These are phyloP conservation scores for Cetradonia linearis DNA, from an alignment of 495 filamentous ascomycete genomes.

Conservation along the genomic window DNA sequence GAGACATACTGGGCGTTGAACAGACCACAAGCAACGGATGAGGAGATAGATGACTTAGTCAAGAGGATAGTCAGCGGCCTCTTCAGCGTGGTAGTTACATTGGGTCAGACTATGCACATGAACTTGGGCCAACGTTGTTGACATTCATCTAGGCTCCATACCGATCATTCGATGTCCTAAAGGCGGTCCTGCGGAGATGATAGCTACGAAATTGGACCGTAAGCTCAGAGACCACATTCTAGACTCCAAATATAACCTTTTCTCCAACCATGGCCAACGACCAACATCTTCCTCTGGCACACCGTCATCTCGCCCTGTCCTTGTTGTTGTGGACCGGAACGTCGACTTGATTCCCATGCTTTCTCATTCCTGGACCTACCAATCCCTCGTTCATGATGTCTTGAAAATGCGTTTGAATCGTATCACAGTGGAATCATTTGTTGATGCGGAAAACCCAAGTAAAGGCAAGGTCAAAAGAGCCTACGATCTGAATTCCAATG, in stretches of 20 bases:
- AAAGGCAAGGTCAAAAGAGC: constrained; percentile 67
- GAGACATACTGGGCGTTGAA: constrained; percentile 94
- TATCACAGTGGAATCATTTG: constrained; percentile 80
- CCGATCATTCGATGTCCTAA: constrained; percentile 90
- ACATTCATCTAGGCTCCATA: constrained; percentile 53
- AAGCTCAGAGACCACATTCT: constrained; percentile 94
- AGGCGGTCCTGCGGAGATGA: constrained; percentile 86
- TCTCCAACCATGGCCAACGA: constrained; percentile 48
- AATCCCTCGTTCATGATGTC: constrained; percentile 90
- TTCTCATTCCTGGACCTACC: constrained; percentile 98
- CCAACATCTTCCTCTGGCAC: constrained; percentile 44
- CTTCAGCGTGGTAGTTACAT: constrained; percentile 93
- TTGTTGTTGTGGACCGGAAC: constrained; percentile 87
- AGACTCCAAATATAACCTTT: constrained; percentile 94
- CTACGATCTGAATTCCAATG: constrained; percentile 81
- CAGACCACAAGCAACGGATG: constrained; percentile 81
- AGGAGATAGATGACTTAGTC: constrained; percentile 73
- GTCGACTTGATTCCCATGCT: constrained; percentile 97
- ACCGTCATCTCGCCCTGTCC: constrained; percentile 64
- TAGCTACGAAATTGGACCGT: constrained; percentile 84
- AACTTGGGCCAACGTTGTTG: constrained; percentile 2
- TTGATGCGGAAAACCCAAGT: constrained; percentile 62
- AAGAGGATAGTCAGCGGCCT: constrained; percentile 89
- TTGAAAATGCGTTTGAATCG: constrained; percentile 88
- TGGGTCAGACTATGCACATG: constrained; percentile 49